Conservation (phyloP, 2,329 filamentous ascomycete genomes). For the Pseudogymnoascus destructans region DNA sequence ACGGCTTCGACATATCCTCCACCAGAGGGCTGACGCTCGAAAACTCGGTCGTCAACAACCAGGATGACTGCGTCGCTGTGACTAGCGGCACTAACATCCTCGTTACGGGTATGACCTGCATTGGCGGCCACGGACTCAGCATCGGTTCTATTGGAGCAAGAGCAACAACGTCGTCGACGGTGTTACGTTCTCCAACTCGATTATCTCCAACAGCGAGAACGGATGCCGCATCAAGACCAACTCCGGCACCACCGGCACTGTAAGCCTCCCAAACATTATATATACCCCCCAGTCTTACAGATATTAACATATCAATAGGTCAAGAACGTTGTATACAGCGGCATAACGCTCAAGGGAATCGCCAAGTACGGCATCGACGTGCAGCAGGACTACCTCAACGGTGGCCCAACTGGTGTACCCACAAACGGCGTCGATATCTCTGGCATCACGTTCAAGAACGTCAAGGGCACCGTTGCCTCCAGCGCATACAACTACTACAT, state of each 20-base stretch:
- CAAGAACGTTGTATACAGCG: slow-evolving; percentile 37
- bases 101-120: slow-evolving; percentile 22
- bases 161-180: slow-evolving; percentile 39
- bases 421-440: slow-evolving; percentile 29
- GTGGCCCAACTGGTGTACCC: slow-evolving; percentile 28
- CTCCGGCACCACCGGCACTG: slow-evolving; percentile 36
- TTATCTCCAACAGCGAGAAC: slow-evolving; percentile 39
- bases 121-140: slow-evolving; percentile 34
- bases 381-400: slow-evolving; percentile 45
- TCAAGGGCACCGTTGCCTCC: slow-evolving; percentile 26
- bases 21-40: slow-evolving; percentile 36
- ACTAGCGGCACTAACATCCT: slow-evolving; percentile 36
- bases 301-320: not conserved
- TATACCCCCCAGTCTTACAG: not conserved
- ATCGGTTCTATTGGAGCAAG: slow-evolving; percentile 46
- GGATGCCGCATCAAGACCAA: slow-evolving; percentile 47
- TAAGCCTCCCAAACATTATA: slow-evolving; percentile 23
- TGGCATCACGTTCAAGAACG: slow-evolving; percentile 27
- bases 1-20: slow-evolving; percentile 38
- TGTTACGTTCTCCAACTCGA: slow-evolving; percentile 37
- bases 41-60: slow-evolving; percentile 40
- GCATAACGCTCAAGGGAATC: slow-evolving; percentile 38
- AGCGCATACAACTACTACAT: slow-evolving; percentile 28
- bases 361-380: slow-evolving; percentile 42
- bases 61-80: slow-evolving; percentile 46